phyloP scores from a whole-genome alignment of 1,284 basidiomycete species.

The Ceratobasidium sp. region DNA sequence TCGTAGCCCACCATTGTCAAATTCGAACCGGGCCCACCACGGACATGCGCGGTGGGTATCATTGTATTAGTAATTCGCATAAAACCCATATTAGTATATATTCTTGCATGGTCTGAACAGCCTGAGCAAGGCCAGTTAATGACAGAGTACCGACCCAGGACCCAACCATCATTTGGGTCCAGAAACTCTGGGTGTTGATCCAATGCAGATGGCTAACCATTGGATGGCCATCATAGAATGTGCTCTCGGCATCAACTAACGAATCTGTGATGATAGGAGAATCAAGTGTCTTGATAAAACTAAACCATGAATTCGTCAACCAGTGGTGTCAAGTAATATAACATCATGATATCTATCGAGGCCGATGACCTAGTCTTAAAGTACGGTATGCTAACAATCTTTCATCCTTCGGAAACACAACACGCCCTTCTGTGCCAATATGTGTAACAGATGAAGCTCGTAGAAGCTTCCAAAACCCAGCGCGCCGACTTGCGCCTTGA shows the following conservation, averaged over 20 bases:
- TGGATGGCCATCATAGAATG: background rate
- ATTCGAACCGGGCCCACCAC: background rate
- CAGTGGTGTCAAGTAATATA: too few relatives aligned
- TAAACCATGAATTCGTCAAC: too few relatives aligned
- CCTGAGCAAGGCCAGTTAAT: background rate
- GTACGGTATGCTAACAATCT: too few relatives aligned
- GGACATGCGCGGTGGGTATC: background rate
- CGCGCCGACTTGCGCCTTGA: too few relatives aligned
- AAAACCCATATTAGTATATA: background rate
- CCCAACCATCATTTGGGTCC: constrained; percentile 1
- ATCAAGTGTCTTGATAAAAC: too few relatives aligned
- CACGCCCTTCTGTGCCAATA: too few relatives aligned
- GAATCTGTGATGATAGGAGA: background rate
- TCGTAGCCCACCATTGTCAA: too few relatives aligned
- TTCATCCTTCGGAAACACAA: too few relatives aligned
- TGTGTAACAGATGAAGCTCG: too few relatives aligned
- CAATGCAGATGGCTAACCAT: constrained; percentile 2
- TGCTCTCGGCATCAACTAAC: background rate
- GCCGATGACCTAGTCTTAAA: too few relatives aligned
- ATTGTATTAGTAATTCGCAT: background rate
- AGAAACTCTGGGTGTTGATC: background rate
- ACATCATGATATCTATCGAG: too few relatives aligned
- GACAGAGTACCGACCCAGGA: background rate
- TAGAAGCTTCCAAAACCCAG: too few relatives aligned
- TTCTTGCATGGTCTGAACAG: constrained; percentile 4